phyloP scores from a whole-genome alignment of 805 yeast genomes.

The Kregervanrija fluxuum region DNA sequence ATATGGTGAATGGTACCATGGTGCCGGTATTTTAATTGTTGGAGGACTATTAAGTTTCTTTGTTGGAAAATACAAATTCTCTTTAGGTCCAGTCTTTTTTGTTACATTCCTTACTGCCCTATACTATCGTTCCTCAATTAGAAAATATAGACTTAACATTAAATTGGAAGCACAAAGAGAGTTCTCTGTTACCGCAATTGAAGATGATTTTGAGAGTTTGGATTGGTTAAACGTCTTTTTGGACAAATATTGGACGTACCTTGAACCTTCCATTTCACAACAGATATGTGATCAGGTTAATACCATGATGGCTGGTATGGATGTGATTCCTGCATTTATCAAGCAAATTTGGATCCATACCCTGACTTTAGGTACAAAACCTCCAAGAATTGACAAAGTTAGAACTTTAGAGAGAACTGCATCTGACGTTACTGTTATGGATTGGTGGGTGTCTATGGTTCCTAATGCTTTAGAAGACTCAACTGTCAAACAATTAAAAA shows the following conservation, averaged over 20 bases:
- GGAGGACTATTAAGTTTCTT: slow-evolving; percentile 73
- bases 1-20: slow-evolving; percentile 97
- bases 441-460: slow-evolving; percentile 87
- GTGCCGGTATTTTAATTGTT: slow-evolving; percentile 59
- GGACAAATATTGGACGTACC: slow-evolving; percentile 84
- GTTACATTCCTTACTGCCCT: slow-evolving; percentile 55
- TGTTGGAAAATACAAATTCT: slow-evolving; percentile 68
- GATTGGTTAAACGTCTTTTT: slow-evolving; percentile 91
- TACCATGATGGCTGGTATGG: slow-evolving; percentile 66
- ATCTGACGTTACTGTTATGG: slow-evolving; percentile 94
- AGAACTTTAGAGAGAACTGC: slow-evolving; percentile 87
- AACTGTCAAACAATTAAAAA: slow-evolving; percentile 77
- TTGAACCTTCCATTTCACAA: slow-evolving; percentile 85
- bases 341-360: slow-evolving; percentile 80
- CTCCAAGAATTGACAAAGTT: slow-evolving; percentile 87
- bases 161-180: slow-evolving; percentile 84
- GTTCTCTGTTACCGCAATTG: slow-evolving; percentile 70
- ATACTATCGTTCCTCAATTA: slow-evolving; percentile 75
- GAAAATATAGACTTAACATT: slow-evolving; percentile 65
- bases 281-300: slow-evolving; percentile 82
- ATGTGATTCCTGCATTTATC: slow-evolving; percentile 72
- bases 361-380: slow-evolving; percentile 90
- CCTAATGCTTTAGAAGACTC: slow-evolving; percentile 87
- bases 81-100: slow-evolving; percentile 75
- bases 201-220: slow-evolving; percentile 85